These are phyloP conservation scores for Russula ochroleuca DNA, from an alignment of 768 basidiomycete genomes.

Conservation along the genomic window DNA sequence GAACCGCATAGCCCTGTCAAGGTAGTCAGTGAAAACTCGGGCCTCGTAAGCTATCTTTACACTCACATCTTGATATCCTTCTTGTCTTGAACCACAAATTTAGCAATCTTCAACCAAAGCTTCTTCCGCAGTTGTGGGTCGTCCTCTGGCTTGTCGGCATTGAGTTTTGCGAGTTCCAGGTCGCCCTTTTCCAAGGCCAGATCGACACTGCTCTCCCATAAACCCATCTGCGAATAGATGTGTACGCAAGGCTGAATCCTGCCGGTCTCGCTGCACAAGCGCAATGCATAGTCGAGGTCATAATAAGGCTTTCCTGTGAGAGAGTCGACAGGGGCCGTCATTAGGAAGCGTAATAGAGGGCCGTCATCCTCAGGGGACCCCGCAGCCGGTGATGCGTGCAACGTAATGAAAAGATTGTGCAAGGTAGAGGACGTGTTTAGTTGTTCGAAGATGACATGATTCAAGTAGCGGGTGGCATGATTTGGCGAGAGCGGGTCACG, in stretches of 20 bases:
- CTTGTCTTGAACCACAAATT: constrained; percentile 96
- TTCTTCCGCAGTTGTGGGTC: constrained; percentile 85
- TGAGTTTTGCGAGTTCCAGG: constrained; percentile 88
- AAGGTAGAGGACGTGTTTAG: constrained; percentile 78
- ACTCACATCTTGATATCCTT: constrained; percentile 96
- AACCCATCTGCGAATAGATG: constrained; percentile 96
- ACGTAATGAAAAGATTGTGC: constrained; percentile 90
- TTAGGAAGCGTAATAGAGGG: constrained; percentile 76
- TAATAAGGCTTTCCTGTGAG: constrained; percentile 86
- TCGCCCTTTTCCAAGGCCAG: constrained; percentile 93
- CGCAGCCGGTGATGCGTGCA: constrained; percentile 59
- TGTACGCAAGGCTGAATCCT: constrained; percentile 88
- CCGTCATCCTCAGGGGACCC: constrained; percentile 59
- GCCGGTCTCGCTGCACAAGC: constrained; percentile 80
- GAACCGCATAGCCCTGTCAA: constrained; percentile 87
- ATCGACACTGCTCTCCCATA: constrained; percentile 96
- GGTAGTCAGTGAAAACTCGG: constrained; percentile 9
- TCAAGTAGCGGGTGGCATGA: constrained; percentile 87
- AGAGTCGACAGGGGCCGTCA: constrained; percentile 75
- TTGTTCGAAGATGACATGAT: constrained; percentile 77
- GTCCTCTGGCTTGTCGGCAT: constrained; percentile 92
- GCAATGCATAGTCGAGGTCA: constrained; percentile 93
- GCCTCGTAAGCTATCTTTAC: not conserved
- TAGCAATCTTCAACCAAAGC: constrained; percentile 98
- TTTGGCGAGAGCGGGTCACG: constrained; percentile 71